Percentiles rank a stretch among this genome's conserved stretches.
These are phyloP conservation scores for Crithidia expoeki DNA, from an alignment of 208 protist species.

Conservation along the genomic window DNA sequence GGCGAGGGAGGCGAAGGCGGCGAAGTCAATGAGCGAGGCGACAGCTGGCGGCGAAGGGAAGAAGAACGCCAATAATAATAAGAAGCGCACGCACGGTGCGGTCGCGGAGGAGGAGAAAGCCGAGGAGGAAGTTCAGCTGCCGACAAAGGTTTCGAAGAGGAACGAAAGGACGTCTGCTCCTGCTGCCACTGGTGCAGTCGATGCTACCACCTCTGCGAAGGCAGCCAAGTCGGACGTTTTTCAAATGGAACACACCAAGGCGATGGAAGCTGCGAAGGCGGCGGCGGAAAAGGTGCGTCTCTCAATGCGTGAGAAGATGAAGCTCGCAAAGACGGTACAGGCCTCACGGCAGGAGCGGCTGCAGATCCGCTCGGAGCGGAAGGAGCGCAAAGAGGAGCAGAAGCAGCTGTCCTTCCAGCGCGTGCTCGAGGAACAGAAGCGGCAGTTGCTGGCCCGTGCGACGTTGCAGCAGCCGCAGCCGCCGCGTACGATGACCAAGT, in stretches of 20 bases:
- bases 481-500: slow-evolving; percentile 9
- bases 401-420: slow-evolving; percentile 66
- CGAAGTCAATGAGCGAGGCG: slow-evolving; percentile 8
- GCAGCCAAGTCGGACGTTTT: slow-evolving; percentile 39
- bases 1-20: slow-evolving; percentile 33
- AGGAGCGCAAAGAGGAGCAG: slow-evolving; percentile 47
- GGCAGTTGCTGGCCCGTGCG: slow-evolving; percentile 67
- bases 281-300: slow-evolving; percentile 51
- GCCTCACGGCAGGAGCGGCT: slow-evolving; percentile 57
- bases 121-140: not conserved
- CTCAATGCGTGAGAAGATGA: slow-evolving; percentile 58
- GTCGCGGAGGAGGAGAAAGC: not conserved
- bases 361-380: slow-evolving; percentile 38
- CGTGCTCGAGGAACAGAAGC: slow-evolving; percentile 85
- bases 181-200: not conserved
- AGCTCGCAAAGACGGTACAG: slow-evolving; percentile 61
- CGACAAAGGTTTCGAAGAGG: slow-evolving; percentile 5
- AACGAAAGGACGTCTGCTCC: slow-evolving; percentile 7
- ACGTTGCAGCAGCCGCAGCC: slow-evolving; percentile 32
- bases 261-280: slow-evolving; percentile 62
- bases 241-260: slow-evolving; percentile 54
- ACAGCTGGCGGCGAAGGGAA: slow-evolving; percentile 4
- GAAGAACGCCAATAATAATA: slow-evolving; percentile 12
- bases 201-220: slow-evolving; percentile 2
- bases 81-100: slow-evolving; percentile 7